Evolutionary conservation across 2,329 filamentous ascomycete genomes (phyloP).

Genomic region (Aspergillus sp.): DNA sequence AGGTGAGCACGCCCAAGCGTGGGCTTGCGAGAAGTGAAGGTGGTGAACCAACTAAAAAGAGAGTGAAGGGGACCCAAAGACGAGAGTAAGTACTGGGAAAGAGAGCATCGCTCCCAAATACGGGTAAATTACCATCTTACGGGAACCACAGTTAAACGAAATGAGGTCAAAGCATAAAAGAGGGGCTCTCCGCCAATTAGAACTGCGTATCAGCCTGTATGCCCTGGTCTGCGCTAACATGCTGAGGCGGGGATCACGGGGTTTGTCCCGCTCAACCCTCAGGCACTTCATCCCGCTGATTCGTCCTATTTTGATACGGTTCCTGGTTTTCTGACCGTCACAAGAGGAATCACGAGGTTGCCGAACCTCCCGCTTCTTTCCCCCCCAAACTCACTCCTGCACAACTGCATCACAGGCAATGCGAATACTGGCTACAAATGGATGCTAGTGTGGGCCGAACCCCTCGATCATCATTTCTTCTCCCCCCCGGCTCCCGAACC

Average conservation of each 20-base stretch:
- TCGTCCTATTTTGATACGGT: conserved; percentile 18
- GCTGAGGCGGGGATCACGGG: neutral
- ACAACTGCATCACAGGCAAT: neutral
- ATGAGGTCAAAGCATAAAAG: conserved; percentile 20
- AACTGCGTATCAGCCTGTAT: neutral
- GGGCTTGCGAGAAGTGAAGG: neutral
- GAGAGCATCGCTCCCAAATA: conserved; percentile 4
- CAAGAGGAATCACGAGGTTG: conserved; percentile 12
- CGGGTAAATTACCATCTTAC: conserved; percentile 19
- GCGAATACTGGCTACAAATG: no score
- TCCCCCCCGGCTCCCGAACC: neutral
- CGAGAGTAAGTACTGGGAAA: neutral
- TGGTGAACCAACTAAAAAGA: neutral
- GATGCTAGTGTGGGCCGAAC: neutral
- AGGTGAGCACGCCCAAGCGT: neutral
- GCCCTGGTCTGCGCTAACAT: conserved; percentile 6
- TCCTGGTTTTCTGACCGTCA: conserved; percentile 29
- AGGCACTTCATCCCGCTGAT: conserved; percentile 9
- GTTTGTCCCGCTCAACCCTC: neutral
- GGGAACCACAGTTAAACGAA: conserved; percentile 19
- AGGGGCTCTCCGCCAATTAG: conserved; percentile 19
- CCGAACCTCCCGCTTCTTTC: neutral
- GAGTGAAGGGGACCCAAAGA: conserved; percentile 10
- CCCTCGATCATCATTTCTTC: conserved; percentile 1
- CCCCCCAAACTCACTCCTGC: no score